Conservation (phyloP, 352 stramenopile genomes). For the Lagenidium sp. region DNA sequence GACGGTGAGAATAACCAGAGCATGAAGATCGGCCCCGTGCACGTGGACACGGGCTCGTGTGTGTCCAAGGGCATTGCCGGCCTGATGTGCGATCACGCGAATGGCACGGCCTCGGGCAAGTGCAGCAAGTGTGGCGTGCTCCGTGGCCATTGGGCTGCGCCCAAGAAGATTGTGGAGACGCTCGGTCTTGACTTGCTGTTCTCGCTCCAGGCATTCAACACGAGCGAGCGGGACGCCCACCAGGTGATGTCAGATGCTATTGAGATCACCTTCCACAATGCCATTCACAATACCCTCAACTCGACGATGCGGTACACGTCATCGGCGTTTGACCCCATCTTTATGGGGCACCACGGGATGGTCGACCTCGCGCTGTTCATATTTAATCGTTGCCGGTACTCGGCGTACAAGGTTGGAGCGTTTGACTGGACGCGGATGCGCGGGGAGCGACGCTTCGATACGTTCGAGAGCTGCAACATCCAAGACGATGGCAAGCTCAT, state of each 20-base stretch:
- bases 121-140: conserved; percentile 12
- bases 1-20: conserved; percentile 1
- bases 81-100: conserved; percentile 9
- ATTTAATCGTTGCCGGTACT: conserved; percentile 14
- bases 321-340: conserved; percentile 14
- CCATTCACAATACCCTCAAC: conserved; percentile 15
- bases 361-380: conserved; percentile 14
- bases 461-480: conserved; percentile 5
- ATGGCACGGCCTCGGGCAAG: conserved; percentile 5
- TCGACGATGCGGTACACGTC: conserved; percentile 11
- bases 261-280: conserved; percentile 14
- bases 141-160: conserved; percentile 9
- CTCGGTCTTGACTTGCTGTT: conserved; percentile 6
- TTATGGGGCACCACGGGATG: conserved; percentile 14
- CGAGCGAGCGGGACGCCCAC: background rate
- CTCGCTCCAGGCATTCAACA: conserved; percentile 11
- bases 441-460: conserved; percentile 4
- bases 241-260: conserved; percentile 4
- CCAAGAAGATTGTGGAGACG: conserved; percentile 7
- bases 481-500: conserved; percentile 2
- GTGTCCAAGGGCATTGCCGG: conserved; percentile 11
- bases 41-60: conserved; percentile 5
- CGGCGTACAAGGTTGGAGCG: background rate
- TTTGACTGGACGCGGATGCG: conserved; percentile 1
- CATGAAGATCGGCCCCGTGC: conserved; percentile 6